Evolutionary conservation across 257 asterid species (phyloP).

Genomic region (Cruciata laevipes): DNA sequence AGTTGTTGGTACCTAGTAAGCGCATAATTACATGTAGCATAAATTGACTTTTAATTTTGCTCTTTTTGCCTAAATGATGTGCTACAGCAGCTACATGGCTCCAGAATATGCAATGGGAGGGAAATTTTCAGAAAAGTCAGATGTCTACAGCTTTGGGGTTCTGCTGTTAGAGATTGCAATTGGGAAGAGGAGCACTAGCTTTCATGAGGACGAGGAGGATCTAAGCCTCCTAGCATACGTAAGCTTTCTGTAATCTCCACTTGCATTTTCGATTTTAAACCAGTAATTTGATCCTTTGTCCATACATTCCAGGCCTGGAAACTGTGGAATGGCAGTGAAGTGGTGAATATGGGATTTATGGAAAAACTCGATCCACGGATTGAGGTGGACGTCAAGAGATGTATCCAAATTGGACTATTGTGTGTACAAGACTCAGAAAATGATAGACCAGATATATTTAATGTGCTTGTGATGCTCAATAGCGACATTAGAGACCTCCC

Average conservation of each 20-base stretch:
- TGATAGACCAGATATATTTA: slow-evolving; percentile 46
- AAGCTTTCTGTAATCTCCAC: slow-evolving; percentile 17
- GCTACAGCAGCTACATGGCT: slow-evolving; percentile 68
- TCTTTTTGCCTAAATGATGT: slow-evolving; percentile 9
- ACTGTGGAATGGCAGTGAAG: slow-evolving; percentile 28
- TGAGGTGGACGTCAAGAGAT: background rate
- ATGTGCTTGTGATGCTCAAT: slow-evolving; percentile 44
- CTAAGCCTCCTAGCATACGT: slow-evolving; percentile 52
- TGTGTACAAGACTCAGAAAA: slow-evolving; percentile 48
- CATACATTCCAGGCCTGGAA: background rate
- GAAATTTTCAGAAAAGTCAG: slow-evolving; percentile 62
- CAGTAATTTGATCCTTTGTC: background rate
- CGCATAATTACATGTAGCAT: background rate
- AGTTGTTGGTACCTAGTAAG: slow-evolving; percentile 70
- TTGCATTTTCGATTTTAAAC: background rate
- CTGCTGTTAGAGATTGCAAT: slow-evolving; percentile 50
- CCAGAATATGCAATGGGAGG: slow-evolving; percentile 71
- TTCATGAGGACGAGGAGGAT: slow-evolving; percentile 23
- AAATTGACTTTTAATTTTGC: background rate
- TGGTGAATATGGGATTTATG: slow-evolving; percentile 26
- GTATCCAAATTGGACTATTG: background rate
- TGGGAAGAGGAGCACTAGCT: slow-evolving; percentile 49
- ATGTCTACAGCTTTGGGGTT: slow-evolving; percentile 62
- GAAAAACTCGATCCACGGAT: background rate
- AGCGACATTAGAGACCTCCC: slow-evolving; percentile 45